These are phyloP conservation scores for Phyllosticta citrichinensis DNA, from an alignment of 2,329 filamentous ascomycete genomes.

Conservation along the genomic window DNA sequence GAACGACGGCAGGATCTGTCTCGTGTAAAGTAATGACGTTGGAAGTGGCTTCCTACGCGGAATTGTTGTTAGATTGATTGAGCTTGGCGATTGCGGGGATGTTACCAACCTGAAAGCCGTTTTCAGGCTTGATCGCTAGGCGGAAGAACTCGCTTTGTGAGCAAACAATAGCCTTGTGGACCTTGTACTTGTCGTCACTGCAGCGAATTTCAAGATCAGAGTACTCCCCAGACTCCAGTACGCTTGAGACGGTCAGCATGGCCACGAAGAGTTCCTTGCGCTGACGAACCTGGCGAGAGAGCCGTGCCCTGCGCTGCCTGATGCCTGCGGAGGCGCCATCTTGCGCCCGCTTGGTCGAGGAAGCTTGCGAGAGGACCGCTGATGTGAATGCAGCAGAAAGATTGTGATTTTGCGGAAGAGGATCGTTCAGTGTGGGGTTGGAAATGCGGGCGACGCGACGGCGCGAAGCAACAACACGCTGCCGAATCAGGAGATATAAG, in stretches of 20 bases:
- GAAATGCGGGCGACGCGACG: too few species aligned
- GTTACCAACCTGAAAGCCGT: neutral
- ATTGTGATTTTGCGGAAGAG: too few species aligned
- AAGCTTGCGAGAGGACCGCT: too few species aligned
- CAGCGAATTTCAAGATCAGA: neutral
- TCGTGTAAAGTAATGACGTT: neutral
- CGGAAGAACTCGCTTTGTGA: conserved; percentile 2
- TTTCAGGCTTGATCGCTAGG: neutral
- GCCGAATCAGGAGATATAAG: too few species aligned
- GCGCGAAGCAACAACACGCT: too few species aligned
- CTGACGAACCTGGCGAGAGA: neutral
- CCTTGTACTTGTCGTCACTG: neutral
- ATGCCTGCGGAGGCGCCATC: too few species aligned
- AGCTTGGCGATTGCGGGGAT: neutral
- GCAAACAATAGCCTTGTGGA: conserved; percentile 6
- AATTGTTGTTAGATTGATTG: neutral
- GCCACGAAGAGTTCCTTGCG: neutral
- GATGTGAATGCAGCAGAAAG: too few species aligned
- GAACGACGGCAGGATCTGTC: neutral
- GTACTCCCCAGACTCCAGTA: neutral
- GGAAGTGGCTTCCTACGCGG: neutral
- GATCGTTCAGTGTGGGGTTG: too few species aligned
- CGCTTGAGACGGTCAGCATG: neutral
- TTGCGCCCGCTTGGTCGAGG: too few species aligned
- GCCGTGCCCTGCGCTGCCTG: too few species aligned